These are phyloP conservation scores for Ambispora gerdemannii DNA, from an alignment of 192 early-diverging fungal genomes.

Conservation along the genomic window DNA sequence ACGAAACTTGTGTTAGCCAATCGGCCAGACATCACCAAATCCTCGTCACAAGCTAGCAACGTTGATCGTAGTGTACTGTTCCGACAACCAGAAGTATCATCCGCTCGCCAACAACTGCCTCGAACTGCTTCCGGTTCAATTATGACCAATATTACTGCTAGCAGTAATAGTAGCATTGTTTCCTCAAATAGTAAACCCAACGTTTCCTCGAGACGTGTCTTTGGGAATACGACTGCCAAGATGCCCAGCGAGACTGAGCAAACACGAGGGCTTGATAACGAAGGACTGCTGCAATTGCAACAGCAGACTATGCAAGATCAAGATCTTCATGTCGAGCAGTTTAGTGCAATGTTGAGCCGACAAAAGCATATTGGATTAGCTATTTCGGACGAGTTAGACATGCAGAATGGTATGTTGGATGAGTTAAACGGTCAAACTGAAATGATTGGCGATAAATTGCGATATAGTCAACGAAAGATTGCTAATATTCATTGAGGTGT, in stretches of 20 bases:
- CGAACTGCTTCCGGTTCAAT: neutral
- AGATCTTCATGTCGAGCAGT: slow-evolving; percentile 72
- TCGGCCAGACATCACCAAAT: slow-evolving; percentile 44
- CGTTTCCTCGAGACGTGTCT: slow-evolving; percentile 50
- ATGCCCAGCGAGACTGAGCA: slow-evolving; percentile 71
- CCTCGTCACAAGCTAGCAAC: slow-evolving; percentile 38
- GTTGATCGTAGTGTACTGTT: slow-evolving; percentile 47
- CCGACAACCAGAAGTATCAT: slow-evolving; percentile 25
- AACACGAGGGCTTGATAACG: slow-evolving; percentile 74
- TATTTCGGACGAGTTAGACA: slow-evolving; percentile 87
- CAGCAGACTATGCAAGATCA: slow-evolving; percentile 76
- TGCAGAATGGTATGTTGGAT: slow-evolving; percentile 84
- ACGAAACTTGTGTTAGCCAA: slow-evolving; percentile 55
- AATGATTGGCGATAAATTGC: slow-evolving; percentile 69
- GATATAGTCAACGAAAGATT: slow-evolving; percentile 75
- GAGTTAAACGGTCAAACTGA: slow-evolving; percentile 83
- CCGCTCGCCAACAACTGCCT: slow-evolving; percentile 21
- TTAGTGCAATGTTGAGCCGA: slow-evolving; percentile 70
- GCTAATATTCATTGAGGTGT: neutral
- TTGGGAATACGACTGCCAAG: slow-evolving; percentile 59
- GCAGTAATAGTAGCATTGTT: slow-evolving; percentile 11
- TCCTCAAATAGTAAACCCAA: slow-evolving; percentile 9
- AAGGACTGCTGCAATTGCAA: slow-evolving; percentile 74
- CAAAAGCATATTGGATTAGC: slow-evolving; percentile 85
- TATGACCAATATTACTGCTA: slow-evolving; percentile 12